Evolutionary conservation across 768 basidiomycete genomes (phyloP), one percentile per base, ranked within the genome.

Genomic region (Russula sp.): DNA sequence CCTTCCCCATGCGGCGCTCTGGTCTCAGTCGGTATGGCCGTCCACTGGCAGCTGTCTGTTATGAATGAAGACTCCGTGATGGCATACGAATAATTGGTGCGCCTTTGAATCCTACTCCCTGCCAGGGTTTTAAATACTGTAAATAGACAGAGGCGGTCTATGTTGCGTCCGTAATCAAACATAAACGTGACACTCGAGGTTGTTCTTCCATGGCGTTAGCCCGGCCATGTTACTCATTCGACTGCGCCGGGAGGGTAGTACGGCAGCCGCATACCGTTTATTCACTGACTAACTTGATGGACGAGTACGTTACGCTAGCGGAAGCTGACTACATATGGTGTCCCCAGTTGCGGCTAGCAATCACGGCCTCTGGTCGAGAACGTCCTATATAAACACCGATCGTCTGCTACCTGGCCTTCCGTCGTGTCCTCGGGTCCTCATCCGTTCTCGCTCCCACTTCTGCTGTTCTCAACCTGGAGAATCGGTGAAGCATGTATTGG

Each of bases 401-500:
- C 48, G 5, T 24, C n/a, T 34, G 20, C 9, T 16, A 5, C 20
- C 44, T 22, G 24, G 11, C 13, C 13, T 24, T 26, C 22, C 14
- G 22, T 14, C 4, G 7, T 14, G 24, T 16, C 24, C 22, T 49
- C 24, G 5, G 48, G 46, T 48, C 10, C 8, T 24, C n/a, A 11
- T 48, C 46, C 9, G 10, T 11, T 26, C 24, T 24, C 24, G 10
- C 48, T 26, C 48, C 11, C 6, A 6, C 3, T 49, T 28, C 11
- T 56, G 30, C 42, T n/a, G 3, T n/a, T n/a, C 20, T n/a, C 44
- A 7, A 44, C 44, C 20, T n/a, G n/a, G 44, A n/a, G 9, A 48
- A 34, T 30, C 10, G 20, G 8, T n/a, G 3, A 48, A 34, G 11
- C 20, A 65, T 58, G 63, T 30, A 48, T 28, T 60, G 58, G 59